Evolutionary conservation across 169 alveolate genomes (phyloP), one percentile per base, ranked within the genome.

Genomic region (Plasmodium coatneyi): DNA sequence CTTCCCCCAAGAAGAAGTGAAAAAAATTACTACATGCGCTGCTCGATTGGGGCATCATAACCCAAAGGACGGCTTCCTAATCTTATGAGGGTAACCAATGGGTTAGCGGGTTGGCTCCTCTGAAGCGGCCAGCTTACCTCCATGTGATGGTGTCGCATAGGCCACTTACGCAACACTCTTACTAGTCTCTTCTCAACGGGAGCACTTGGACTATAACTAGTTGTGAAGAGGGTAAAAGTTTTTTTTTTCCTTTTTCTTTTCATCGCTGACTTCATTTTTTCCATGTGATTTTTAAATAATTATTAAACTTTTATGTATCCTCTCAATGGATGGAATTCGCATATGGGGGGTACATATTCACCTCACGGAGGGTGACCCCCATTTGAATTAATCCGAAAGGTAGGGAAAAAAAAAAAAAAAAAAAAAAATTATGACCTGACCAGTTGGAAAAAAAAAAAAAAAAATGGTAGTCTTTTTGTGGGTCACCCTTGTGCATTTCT

Each of bases 1-100:
- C 97, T 0, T 71, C 95, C 70, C 79, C 92, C 86, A 82, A 93
- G 71, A 82, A 30, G 84, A 54, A 93, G 94, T 84, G 84, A 92
- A 25, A 91, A 71, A 19, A 70, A 66, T n/a, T n/a, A n/a, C n/a
- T n/a, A n/a, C n/a, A n/a, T n/a, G n/a, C n/a, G n/a, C n/a, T 12
- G 56, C 2, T 12, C n/a, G 56, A 12, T 46, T 0, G 10, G 56
- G 19, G 0, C n/a, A 9, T 46, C 3, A 32, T 46, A 46, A n/a
- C n/a, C 3, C n/a, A 46, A 46, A 46, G 56, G 56, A 46, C 56
- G 4, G n/a, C 56, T 12, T 46, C 52, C 0, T 46, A 46, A 32
- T 2, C 14, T 41, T 5, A 41, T 46, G n/a, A 12, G 56, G 56
- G 56, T 46, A 46, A 46, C n/a, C n/a, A 46, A 9, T 46, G 56